These are phyloP conservation scores for Pyrenochaeta sp. DNA, from an alignment of 2,329 filamentous ascomycete genomes.

Conservation along the genomic window DNA sequence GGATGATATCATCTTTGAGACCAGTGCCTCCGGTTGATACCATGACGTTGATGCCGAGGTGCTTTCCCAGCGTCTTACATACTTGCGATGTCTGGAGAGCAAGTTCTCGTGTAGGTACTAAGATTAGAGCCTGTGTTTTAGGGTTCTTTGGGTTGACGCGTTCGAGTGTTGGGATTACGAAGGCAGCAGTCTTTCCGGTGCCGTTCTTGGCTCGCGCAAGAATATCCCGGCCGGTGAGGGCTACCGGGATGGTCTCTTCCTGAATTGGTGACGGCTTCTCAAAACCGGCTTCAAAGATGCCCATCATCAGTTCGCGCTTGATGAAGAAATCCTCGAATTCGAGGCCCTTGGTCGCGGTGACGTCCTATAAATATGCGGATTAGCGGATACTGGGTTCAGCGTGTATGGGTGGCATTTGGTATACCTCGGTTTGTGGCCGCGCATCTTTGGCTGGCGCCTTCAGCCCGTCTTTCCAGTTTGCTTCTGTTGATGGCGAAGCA, in stretches of 20 bases:
- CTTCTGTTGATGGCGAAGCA: constrained; percentile 54
- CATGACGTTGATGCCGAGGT: constrained; percentile 98
- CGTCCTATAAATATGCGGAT: constrained; percentile 72
- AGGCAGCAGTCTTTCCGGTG: constrained; percentile 97
- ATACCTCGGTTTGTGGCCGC: constrained; percentile 81
- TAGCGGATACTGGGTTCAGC: constrained; percentile 4
- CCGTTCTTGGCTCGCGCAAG: constrained; percentile 97
- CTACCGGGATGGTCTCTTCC: constrained; percentile 98
- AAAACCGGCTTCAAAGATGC: constrained; percentile 98
- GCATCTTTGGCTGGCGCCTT: constrained; percentile 77
- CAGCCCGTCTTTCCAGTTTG: constrained; percentile 77
- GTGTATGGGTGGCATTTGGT: constrained; percentile 12
- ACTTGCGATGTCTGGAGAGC: constrained; percentile 99
- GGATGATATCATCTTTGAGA: constrained; percentile 94
- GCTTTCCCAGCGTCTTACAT: constrained; percentile 97
- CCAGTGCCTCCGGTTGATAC: constrained; percentile 97
- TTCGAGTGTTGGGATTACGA: constrained; percentile 93
- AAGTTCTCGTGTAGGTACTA: constrained; percentile 95
- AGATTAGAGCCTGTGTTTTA: constrained; percentile 95
- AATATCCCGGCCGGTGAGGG: constrained; percentile 92
- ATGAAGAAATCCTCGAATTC: constrained; percentile 98
- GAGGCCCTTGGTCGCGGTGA: constrained; percentile 95
- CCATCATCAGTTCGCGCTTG: constrained; percentile 95
- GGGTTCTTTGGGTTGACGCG: constrained; percentile 95
- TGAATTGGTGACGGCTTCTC: constrained; percentile 99